Conservation (phyloP, 2,329 filamentous ascomycete species). For the Epichloe gansuensis region DNA sequence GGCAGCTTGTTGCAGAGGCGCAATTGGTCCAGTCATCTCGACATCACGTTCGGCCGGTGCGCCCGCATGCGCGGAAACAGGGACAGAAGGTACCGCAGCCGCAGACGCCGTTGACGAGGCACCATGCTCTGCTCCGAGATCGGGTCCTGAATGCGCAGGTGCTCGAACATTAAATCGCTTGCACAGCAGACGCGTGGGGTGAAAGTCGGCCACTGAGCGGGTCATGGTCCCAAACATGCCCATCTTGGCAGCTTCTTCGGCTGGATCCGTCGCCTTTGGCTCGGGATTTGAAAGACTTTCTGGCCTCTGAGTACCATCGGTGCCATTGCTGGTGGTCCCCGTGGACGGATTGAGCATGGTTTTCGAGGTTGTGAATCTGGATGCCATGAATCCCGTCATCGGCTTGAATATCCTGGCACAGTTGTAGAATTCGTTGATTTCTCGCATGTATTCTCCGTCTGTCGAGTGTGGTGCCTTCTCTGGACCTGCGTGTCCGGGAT, state of each 20-base stretch:
- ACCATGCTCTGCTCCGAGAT: conserved; percentile 24
- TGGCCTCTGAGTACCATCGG: conserved; percentile 3
- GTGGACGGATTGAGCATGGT: conserved; percentile 22
- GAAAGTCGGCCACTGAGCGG: conserved; percentile 56
- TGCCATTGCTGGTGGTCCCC: conserved; percentile 2
- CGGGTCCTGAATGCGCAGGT: conserved; percentile 52
- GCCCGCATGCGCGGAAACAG: background rate
- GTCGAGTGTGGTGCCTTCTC: conserved; percentile 28
- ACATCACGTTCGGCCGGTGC: background rate
- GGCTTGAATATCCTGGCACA: conserved; percentile 71
- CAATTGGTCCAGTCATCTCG: background rate
- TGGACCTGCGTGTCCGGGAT: conserved; percentile 34
- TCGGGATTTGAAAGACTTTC: conserved; percentile 20
- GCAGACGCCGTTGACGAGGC: background rate
- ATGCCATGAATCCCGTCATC: conserved; percentile 84
- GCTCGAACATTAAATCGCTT: conserved; percentile 86
- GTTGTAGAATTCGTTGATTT: conserved; percentile 61
- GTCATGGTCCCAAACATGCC: conserved; percentile 93
- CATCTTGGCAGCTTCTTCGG: conserved; percentile 73
- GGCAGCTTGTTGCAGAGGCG: background rate
- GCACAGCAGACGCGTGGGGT: conserved; percentile 74
- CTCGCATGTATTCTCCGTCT: conserved; percentile 64
- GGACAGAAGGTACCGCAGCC: background rate
- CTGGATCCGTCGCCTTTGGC: conserved; percentile 45
- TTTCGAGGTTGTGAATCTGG: conserved; percentile 69